These are phyloP conservation scores for Neopestalotiopsis clavispora DNA, from an alignment of 2,329 filamentous ascomycete species.

Conservation along the genomic window DNA sequence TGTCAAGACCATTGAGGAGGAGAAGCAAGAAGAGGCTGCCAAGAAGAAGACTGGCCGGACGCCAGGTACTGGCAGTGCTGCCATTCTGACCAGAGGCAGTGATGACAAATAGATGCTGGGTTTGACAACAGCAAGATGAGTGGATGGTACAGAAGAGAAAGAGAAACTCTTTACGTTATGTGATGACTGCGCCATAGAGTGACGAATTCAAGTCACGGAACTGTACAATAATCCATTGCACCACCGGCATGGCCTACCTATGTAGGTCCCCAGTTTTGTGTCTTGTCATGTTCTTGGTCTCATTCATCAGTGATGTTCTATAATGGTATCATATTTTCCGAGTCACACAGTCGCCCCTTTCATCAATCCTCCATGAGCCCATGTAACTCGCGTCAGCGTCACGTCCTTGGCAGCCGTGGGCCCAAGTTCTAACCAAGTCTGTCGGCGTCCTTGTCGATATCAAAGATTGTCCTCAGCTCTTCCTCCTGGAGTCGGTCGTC, in stretches of 20 bases:
- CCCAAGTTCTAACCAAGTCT: conserved; percentile 67
- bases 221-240: conserved; percentile 10
- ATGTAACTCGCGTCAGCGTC: background rate
- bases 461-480: conserved; percentile 71
- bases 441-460: conserved; percentile 75
- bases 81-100: conserved; percentile 72
- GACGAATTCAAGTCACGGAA: conserved; percentile 12
- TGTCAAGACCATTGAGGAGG: conserved; percentile 98
- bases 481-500: conserved; percentile 77
- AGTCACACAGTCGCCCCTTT: background rate
- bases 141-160: background rate
- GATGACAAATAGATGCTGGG: conserved; percentile 26
- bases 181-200: conserved; percentile 20
- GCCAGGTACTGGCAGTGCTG: conserved; percentile 71
- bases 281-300: conserved; percentile 4
- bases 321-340: conserved; percentile 22
- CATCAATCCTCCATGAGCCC: background rate
- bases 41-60: conserved; percentile 90
- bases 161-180: background rate
- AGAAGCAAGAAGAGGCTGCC: conserved; percentile 98
- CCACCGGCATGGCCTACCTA: background rate
- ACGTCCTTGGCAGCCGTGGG: background rate
- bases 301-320: conserved; percentile 19
- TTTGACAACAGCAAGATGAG: background rate
- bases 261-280: background rate